Conservation (phyloP, 2,329 filamentous ascomycete species). For the Rugonectria rugulosa region DNA sequence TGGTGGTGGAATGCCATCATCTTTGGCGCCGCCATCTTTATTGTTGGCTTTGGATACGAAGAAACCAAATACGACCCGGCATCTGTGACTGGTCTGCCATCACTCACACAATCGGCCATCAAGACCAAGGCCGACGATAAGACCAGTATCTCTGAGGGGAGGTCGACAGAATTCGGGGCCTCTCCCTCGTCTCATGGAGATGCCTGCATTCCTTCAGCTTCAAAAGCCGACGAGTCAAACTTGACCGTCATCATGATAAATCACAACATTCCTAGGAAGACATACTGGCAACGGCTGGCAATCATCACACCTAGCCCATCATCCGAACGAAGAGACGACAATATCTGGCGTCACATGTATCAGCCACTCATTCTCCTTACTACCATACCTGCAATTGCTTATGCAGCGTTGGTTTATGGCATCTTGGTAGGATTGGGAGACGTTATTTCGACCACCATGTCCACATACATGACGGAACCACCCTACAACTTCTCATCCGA, state of each 20-base stretch:
- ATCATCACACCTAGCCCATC: slow-evolving; percentile 43
- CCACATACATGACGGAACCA: neutral
- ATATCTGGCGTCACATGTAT: slow-evolving; percentile 4
- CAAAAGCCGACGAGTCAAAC: neutral
- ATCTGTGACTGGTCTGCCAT: neutral
- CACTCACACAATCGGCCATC: neutral
- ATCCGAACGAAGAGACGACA: slow-evolving; percentile 2
- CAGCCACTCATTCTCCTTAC: slow-evolving; percentile 13
- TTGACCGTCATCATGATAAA: slow-evolving; percentile 33
- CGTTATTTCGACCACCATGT: neutral
- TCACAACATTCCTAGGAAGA: slow-evolving; percentile 46
- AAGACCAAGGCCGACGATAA: neutral
- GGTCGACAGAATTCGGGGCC: neutral
- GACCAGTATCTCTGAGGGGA: neutral
- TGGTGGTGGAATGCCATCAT: slow-evolving; percentile 57
- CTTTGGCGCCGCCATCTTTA: slow-evolving; percentile 45
- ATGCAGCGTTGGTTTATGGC: slow-evolving; percentile 8
- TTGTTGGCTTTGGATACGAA: slow-evolving; percentile 51
- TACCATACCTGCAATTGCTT: slow-evolving; percentile 15
- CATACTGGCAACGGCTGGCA: slow-evolving; percentile 52
- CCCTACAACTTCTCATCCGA: slow-evolving; percentile 49
- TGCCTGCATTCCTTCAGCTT: neutral
- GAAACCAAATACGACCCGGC: slow-evolving; percentile 44
- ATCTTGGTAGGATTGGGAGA: neutral
- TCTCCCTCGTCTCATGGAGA: neutral